A percentile compares a stretch with the other conserved stretches of the same genome.
Evolutionary conservation across 331 rosid genomes (phyloP).

Genomic region (Ulmus americana): DNA sequence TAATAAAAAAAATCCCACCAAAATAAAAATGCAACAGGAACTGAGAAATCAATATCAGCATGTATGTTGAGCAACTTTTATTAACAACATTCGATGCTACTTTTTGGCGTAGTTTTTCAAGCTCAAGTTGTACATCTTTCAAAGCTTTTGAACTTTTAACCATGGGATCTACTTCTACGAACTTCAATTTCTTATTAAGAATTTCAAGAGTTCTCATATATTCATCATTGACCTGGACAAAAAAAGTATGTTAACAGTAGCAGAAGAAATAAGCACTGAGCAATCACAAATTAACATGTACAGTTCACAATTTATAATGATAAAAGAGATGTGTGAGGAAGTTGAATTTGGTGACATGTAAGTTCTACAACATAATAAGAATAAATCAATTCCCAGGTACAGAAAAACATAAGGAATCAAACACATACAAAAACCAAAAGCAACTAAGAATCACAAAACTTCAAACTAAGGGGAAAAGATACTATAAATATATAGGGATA

Average conservation of each 20-base stretch:
- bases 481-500: too few species aligned
- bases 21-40: conserved; percentile 5
- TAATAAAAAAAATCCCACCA: neutral
- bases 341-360: too few species aligned
- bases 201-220: conserved; percentile 87
- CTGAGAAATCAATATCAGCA: conserved; percentile 8
- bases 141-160: conserved; percentile 87
- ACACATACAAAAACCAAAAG: too few species aligned
- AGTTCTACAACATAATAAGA: too few species aligned
- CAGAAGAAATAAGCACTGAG: neutral
- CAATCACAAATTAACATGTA: neutral
- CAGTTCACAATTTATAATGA: too few species aligned
- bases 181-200: conserved; percentile 81
- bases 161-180: conserved; percentile 77
- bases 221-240: conserved; percentile 85
- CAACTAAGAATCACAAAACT: too few species aligned
- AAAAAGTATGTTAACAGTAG: conserved; percentile 20
- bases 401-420: too few species aligned
- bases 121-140: conserved; percentile 94
- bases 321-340: too few species aligned
- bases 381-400: too few species aligned
- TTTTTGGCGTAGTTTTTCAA: conserved; percentile 89
- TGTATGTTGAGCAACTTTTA: neutral
- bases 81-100: conserved; percentile 77
- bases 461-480: too few species aligned